These are phyloP conservation scores for Fusarium mundagurra DNA, from an alignment of 2,329 filamentous ascomycete genomes.

Conservation along the genomic window DNA sequence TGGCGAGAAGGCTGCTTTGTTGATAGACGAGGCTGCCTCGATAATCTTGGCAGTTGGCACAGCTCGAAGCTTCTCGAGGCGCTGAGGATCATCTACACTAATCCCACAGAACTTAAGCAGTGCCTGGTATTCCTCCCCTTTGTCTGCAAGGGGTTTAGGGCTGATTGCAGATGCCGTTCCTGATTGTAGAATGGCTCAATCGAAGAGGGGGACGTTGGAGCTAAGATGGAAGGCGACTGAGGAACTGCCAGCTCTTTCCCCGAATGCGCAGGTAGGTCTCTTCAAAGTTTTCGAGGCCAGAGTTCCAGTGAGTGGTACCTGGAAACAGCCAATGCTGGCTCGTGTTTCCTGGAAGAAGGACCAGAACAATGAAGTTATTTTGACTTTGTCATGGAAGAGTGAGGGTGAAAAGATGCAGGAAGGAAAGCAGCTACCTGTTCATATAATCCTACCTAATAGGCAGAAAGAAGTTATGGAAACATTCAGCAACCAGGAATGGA, in stretches of 20 bases:
- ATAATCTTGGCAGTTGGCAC: neutral
- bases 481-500: neutral
- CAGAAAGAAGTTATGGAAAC: neutral
- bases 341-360: neutral
- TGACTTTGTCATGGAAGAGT: neutral
- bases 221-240: neutral
- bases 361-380: fast-evolving
- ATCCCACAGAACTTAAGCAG: neutral
- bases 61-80: neutral
- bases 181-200: neutral
- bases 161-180: neutral
- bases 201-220: neutral
- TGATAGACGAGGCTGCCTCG: neutral
- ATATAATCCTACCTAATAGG: neutral
- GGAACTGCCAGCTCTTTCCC: neutral
- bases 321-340: neutral
- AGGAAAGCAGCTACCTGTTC: neutral
- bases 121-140: neutral
- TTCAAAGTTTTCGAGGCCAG: neutral
- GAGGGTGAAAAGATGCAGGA: no score
- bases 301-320: neutral
- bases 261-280: neutral
- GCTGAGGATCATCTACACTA: neutral
- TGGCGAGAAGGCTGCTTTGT: neutral
- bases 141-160: neutral